Evolutionary conservation across 1,139 yeast genomes (phyloP), one percentile per base, ranked within the genome.

Genomic region (Geotrichum cucujoidarum): DNA sequence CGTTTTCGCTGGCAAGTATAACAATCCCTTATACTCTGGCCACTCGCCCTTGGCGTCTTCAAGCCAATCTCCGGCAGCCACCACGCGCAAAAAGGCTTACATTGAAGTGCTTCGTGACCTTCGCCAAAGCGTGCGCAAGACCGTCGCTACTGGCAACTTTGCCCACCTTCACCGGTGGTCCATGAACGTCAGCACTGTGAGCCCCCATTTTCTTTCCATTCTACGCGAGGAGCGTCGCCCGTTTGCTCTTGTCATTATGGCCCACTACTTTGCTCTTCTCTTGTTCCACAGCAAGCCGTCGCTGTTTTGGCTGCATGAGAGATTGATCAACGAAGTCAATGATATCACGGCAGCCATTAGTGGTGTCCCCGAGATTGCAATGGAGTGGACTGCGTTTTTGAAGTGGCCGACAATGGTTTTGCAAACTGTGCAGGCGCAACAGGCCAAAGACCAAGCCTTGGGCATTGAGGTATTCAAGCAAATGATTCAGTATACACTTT

Each of bases 351-450:
- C 35, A 4, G 13, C 24, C 13, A 27, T 20, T 18, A 20, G 31
- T 17, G 10, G 21, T 11, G 32, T 20, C 14, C 39, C 45, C 14
- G 21, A 20, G 3, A 21, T 41, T 6, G 24, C 36, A 6, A 21
- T 2, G 17, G 21, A 32, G 11, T 44, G 48, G 48, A 21, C 6
- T 18, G 14, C 43, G 17, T 32, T 44, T 14, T 10, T 44, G 32
- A 38, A 27, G 32, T 44, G 48, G 48, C 48, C 48, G 8, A 38
- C 31, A 14, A 44, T 39, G 43, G 39, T 44, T 13, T 21, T 38
- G 14, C 34, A 38, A 8, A 38, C 41, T 3, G 48, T 38, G 20
- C 39, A 38, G 25, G 37, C 34, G 2, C 43, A 39, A 3, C 43
- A 37, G 38, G 35, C 24, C 14, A 20, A 37, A 14, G 29, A 27